Conservation (phyloP, 2,329 filamentous ascomycete species). For the Penicillium sp. region DNA sequence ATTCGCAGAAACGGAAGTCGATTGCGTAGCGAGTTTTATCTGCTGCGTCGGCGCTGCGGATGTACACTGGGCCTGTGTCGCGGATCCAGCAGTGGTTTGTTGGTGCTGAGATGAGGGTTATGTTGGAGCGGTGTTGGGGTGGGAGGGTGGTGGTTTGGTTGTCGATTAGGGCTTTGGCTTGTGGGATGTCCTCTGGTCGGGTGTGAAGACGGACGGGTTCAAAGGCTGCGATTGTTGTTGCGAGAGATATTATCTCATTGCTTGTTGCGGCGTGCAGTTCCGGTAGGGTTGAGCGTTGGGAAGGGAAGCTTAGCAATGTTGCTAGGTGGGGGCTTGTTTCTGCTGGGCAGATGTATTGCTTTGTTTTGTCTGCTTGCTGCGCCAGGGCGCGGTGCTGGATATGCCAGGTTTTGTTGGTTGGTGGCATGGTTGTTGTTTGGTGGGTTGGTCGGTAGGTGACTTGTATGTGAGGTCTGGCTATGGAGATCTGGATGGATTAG, state of each 20-base stretch:
- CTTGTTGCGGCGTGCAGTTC: slow-evolving; percentile 20
- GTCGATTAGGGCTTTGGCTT: slow-evolving; percentile 14
- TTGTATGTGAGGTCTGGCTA: not conserved
- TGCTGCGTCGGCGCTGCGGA: slow-evolving; percentile 8
- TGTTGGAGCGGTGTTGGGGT: slow-evolving; percentile 5
- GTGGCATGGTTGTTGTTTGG: slow-evolving; percentile 7
- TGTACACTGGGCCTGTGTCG: slow-evolving; percentile 32
- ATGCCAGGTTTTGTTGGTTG: slow-evolving; percentile 14
- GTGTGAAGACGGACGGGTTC: slow-evolving; percentile 33
- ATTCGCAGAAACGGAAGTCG: slow-evolving; percentile 26
- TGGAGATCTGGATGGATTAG: not conserved
- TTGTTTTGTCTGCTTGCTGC: slow-evolving; percentile 9
- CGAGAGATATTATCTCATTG: slow-evolving; percentile 28
- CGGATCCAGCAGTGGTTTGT: slow-evolving; percentile 33
- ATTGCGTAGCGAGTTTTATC: slow-evolving; percentile 19
- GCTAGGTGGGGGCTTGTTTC: slow-evolving; percentile 26
- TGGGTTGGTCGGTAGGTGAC: not conserved
- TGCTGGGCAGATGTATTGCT: slow-evolving; percentile 21
- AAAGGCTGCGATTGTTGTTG: slow-evolving; percentile 29
- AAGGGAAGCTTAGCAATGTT: slow-evolving; percentile 31
- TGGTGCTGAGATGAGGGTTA: slow-evolving; percentile 18
- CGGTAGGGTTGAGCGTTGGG: slow-evolving; percentile 22
- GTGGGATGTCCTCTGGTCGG: slow-evolving; percentile 22
- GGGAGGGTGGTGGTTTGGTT: not conserved
- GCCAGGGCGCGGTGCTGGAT: slow-evolving; percentile 4